Evolutionary conservation across 192 early-diverging fungal species (phyloP), one percentile per base, ranked within the genome.

Genomic region (Phycomyces nitens): DNA sequence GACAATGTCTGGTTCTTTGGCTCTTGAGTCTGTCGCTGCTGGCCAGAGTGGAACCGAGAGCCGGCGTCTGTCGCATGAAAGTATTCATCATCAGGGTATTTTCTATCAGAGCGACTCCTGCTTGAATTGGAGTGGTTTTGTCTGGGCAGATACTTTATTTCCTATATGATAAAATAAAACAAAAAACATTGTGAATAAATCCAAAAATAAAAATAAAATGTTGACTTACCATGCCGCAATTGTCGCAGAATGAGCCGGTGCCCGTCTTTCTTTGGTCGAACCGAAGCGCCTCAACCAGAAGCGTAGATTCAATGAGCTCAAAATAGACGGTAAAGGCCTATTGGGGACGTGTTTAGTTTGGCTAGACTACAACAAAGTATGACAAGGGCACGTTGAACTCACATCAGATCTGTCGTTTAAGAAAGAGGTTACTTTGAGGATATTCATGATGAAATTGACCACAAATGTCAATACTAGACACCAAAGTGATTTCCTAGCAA

Each of bases 391-490:
- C 38, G 18, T 18, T 38, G 11, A 42, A 14, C 59, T 65, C 57
- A 65, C 66, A 52, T 74, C 72, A 4, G 67, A 60, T 10, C 62
- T 39, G 22, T 65, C 34, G 0, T 67, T 67, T 22, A 74, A 11
- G 43, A 62, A 74, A 20, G 24, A 10, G 11, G 67, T 69, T 12
- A 69, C 43, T 49, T 74, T 74, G 44, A 74, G 53, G 23, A 74
- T 16, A 51, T 74, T 74, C 72, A 74, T 74, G 15, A 58, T 34
- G 21, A 69, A 24, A 34, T 74, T 74, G 50, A 66, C 66, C 47
- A 64, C 22, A 39, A 74, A 69, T 4, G 67, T 66, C 39, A 74
- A 65, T 56, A 66, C 69, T 18, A 74, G 56, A 40, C 72, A 74
- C 2, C 58, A 22, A n/a, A 74, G 34, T 0, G 72, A 74, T 53